Base-by-base conservation (phyloP, 805 yeast genomes). In the Kodamaea fukazawae region DNA sequence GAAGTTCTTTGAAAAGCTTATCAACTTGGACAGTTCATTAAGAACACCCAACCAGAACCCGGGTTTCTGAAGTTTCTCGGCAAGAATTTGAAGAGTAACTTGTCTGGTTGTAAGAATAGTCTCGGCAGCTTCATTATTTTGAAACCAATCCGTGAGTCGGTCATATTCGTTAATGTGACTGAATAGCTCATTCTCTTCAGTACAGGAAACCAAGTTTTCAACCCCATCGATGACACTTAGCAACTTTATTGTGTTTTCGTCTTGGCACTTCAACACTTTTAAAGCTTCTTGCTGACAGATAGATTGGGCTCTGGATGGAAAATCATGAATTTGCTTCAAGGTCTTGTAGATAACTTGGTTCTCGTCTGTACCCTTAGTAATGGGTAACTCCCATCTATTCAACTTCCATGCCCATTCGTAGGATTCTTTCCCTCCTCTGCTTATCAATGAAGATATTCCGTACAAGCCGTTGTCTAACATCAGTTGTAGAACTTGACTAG, bases 331-430 rank as follows among this genome's bases (percentile, higher is more conserved):
- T 4, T 55, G 54, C 47, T 76, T 81, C 44, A 84, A 61, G 1
- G 77, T 54, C 3, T 67, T 63, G 53, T 83, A 87, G 2, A 81
- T 58, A 2, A 68, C 61, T 32, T 73, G 74, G 32, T 76, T 68
- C 29, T 69, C 75, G 1, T 65, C 57, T 0, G 39, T 36, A 0
- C 73, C 54, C 2, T 52, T 55, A 1, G 81, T 70, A 0, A 55
- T 45, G 0, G 95, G 86, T 1, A 85, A 44, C 39, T 83, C 83
- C 97, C 97, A 90, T 36, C 77, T 75, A 31, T 73, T 76, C 29
- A 90, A 59, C 52, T 84, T 84, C 88, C 96, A 83, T 1, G 81
- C 76, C 78, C 88, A 81, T 42, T 75, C 79, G 54, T 73, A 84
- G 1, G 60, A 42, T n/a, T 39, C 29, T 3, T 30, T 33, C 8